These are phyloP conservation scores for Monilinia polystroma DNA, from an alignment of 2,329 filamentous ascomycete genomes.

Conservation along the genomic window DNA sequence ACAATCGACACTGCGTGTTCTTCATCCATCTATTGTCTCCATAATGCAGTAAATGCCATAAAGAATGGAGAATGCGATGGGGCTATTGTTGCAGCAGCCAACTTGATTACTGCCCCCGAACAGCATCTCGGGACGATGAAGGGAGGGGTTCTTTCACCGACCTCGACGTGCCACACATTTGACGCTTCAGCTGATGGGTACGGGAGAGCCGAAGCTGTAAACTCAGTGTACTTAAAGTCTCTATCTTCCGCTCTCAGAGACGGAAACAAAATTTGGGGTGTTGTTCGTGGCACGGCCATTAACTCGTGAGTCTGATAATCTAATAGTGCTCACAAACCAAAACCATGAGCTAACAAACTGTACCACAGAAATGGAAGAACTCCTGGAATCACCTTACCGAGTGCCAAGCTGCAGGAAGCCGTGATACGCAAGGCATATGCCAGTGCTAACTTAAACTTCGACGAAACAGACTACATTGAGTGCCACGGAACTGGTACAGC, in stretches of 20 bases:
- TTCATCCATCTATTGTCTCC: slow-evolving; percentile 54
- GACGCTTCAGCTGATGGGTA: slow-evolving; percentile 62
- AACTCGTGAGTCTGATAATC: slow-evolving; percentile 40
- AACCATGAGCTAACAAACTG: too few species aligned
- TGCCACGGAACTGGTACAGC: slow-evolving; percentile 30
- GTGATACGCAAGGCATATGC: slow-evolving; percentile 23
- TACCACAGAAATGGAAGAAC: slow-evolving; percentile 37
- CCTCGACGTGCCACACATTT: slow-evolving; percentile 57
- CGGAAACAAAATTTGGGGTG: slow-evolving; percentile 47
- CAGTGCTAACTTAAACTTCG: slow-evolving; percentile 14
- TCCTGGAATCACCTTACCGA: slow-evolving; percentile 55
- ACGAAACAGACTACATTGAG: slow-evolving; percentile 8
- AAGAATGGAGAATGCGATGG: slow-evolving; percentile 44
- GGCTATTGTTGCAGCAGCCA: slow-evolving; percentile 31
- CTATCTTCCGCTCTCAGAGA: slow-evolving; percentile 56
- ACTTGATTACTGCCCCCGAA: slow-evolving; percentile 28
- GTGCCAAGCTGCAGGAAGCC: slow-evolving; percentile 43
- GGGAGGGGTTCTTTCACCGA: slow-evolving; percentile 33
- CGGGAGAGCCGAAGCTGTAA: slow-evolving; percentile 61
- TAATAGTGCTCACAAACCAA: too few species aligned
- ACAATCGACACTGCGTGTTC: slow-evolving; percentile 52
- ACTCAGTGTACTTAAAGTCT: slow-evolving; percentile 57
- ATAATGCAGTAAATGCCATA: slow-evolving; percentile 52
- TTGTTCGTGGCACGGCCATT: slow-evolving; percentile 53
- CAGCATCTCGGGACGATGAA: slow-evolving; percentile 27